Evolutionary conservation across 129 eudicot genomes (phyloP).

Genomic region (Silybum marianum): DNA sequence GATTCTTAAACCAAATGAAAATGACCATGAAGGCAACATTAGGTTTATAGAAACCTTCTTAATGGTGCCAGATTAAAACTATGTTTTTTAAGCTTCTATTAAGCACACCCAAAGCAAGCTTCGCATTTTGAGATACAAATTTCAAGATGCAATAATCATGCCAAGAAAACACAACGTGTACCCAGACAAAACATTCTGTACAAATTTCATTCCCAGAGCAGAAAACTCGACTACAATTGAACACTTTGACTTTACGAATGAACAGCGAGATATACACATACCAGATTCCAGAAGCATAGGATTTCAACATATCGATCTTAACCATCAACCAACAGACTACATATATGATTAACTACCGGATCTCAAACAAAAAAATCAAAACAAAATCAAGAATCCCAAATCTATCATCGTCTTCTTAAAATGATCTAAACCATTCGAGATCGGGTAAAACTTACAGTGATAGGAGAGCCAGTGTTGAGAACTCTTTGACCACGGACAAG

Average conservation of each 20-base stretch:
- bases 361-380: conserved; percentile 2
- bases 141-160: too few relatives aligned
- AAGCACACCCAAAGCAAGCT: neutral
- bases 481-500: conserved; percentile 90
- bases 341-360: neutral
- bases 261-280: neutral
- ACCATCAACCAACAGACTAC: neutral
- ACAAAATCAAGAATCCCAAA: neutral
- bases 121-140: neutral
- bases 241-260: neutral
- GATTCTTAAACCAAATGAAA: neutral
- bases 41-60: neutral
- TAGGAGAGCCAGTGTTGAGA: conserved; percentile 94
- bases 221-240: neutral
- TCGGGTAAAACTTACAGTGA: conserved; percentile 58
- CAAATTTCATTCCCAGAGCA: conserved; percentile 7
- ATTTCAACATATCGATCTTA: neutral
- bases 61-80: neutral
- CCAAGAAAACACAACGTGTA: neutral
- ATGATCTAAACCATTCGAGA: neutral
- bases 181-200: neutral
- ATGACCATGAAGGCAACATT: neutral
- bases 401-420: neutral
- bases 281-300: neutral
- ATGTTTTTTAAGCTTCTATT: neutral